These are phyloP conservation scores for Dorcoceras hygrometricum DNA, from an alignment of 257 asterid species.

Conservation along the genomic window DNA sequence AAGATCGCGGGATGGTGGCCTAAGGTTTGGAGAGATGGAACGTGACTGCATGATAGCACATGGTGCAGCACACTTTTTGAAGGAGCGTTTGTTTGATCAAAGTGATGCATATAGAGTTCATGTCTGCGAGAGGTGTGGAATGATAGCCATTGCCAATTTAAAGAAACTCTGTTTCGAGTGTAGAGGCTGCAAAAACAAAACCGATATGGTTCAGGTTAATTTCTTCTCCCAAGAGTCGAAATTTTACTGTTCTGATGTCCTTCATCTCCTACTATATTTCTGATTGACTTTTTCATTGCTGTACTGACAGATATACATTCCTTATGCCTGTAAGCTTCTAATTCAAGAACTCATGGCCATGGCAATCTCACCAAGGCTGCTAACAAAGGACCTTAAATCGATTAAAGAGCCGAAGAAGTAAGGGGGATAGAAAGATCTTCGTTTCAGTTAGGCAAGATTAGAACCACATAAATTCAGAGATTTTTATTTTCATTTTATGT, in stretches of 20 bases:
- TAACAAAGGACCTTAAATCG: slow-evolving; percentile 44
- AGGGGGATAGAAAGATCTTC: slow-evolving; percentile 13
- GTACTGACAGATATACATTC: slow-evolving; percentile 51
- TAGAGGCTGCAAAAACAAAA: slow-evolving; percentile 71
- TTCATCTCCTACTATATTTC: neutral
- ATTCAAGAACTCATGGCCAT: slow-evolving; percentile 77
- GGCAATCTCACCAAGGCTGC: slow-evolving; percentile 77
- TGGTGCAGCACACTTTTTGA: slow-evolving; percentile 78
- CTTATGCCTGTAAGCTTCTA: slow-evolving; percentile 72
- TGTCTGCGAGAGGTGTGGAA: slow-evolving; percentile 64
- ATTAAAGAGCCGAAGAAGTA: slow-evolving; percentile 39
- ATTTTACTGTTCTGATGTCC: too few species aligned
- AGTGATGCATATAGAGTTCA: slow-evolving; percentile 77
- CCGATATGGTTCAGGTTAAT: slow-evolving; percentile 70
- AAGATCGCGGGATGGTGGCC: slow-evolving; percentile 75
- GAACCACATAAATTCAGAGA: neutral
- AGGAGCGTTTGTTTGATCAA: slow-evolving; percentile 76
- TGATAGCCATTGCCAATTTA: slow-evolving; percentile 68
- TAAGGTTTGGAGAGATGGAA: slow-evolving; percentile 89
- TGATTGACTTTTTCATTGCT: neutral
- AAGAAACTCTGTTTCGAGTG: slow-evolving; percentile 68
- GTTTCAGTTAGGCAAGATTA: neutral
- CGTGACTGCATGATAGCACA: slow-evolving; percentile 89
- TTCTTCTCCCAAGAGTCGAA: neutral
- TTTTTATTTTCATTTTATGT: neutral